A percentile compares a stretch with the other conserved stretches of the same genome.
Evolutionary conservation across 345 rosid genomes (phyloP).

Genomic region (Carallia brachiata): DNA sequence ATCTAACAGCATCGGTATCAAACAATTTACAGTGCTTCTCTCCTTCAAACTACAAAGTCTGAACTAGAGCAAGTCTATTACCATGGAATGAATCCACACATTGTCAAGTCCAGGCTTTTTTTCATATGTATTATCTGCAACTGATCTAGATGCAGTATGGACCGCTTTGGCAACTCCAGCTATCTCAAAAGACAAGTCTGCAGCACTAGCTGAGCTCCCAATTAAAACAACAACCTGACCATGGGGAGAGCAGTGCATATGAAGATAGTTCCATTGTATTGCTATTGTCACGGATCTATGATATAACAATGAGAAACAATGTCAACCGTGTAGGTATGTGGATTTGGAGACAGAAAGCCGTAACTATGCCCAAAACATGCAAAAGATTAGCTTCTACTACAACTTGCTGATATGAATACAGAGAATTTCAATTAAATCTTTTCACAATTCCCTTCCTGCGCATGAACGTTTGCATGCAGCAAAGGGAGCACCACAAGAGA

Average conservation of each 20-base stretch:
- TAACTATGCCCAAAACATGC: too few species aligned
- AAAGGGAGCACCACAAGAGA: too few species aligned
- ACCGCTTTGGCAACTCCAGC: slow-evolving; percentile 69
- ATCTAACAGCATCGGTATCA: background rate
- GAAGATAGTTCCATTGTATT: background rate
- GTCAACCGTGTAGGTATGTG: too few species aligned
- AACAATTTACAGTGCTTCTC: background rate
- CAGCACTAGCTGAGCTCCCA: slow-evolving; percentile 62
- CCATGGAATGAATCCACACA: slow-evolving; percentile 68
- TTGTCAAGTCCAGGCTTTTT: slow-evolving; percentile 41
- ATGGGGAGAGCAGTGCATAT: background rate
- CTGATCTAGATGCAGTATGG: slow-evolving; percentile 57
- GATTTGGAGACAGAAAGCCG: too few species aligned
- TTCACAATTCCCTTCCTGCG: too few species aligned
- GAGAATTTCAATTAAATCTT: too few species aligned
- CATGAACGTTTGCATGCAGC: too few species aligned
- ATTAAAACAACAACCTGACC: slow-evolving; percentile 56
- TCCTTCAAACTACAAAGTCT: too few species aligned
- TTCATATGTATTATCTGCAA: slow-evolving; percentile 37
- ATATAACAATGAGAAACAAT: background rate
- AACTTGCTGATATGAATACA: too few species aligned
- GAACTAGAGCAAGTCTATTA: slow-evolving; percentile 16
- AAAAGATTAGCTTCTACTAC: too few species aligned
- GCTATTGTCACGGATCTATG: too few species aligned
- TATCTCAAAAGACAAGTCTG: slow-evolving; percentile 61